phyloP scores from a whole-genome alignment of 345 rosid genomes.

The Eucalyptus marginata region DNA sequence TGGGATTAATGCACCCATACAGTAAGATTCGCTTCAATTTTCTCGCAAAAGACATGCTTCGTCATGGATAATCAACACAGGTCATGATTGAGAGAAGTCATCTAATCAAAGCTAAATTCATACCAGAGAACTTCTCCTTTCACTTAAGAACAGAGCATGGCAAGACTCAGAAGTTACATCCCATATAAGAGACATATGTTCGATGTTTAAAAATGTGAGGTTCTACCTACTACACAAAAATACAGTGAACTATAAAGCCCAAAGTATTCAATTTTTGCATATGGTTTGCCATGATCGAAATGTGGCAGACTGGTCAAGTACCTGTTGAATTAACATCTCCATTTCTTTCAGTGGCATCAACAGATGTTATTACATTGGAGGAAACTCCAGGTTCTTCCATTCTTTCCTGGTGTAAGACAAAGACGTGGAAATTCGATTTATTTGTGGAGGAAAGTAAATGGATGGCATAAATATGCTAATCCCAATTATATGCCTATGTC shows the following conservation, averaged over 20 bases:
- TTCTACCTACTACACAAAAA: neutral
- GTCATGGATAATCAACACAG: neutral
- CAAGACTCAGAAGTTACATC: neutral
- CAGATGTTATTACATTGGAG: constrained; percentile 5
- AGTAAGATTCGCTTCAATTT: neutral
- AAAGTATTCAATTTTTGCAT: neutral
- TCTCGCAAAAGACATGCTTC: neutral
- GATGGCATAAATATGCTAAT: neutral
- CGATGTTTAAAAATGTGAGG: neutral
- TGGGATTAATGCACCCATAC: neutral
- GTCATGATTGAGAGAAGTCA: neutral
- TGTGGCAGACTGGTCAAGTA: constrained; percentile 1
- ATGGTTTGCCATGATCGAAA: neutral
- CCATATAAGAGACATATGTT: neutral
- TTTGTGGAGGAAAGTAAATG: neutral
- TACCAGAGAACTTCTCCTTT: neutral
- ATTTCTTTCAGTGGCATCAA: constrained; percentile 7
- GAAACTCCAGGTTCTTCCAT: neutral
- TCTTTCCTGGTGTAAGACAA: constrained; percentile 8
- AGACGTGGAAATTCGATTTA: neutral
- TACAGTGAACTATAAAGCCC: neutral
- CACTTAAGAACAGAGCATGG: neutral
- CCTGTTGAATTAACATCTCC: constrained; percentile 25
- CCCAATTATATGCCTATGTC: neutral
- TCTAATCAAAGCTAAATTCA: neutral